Evolutionary conservation across 192 early-diverging fungal species (phyloP).

Genomic region (Coemansia sp.): DNA sequence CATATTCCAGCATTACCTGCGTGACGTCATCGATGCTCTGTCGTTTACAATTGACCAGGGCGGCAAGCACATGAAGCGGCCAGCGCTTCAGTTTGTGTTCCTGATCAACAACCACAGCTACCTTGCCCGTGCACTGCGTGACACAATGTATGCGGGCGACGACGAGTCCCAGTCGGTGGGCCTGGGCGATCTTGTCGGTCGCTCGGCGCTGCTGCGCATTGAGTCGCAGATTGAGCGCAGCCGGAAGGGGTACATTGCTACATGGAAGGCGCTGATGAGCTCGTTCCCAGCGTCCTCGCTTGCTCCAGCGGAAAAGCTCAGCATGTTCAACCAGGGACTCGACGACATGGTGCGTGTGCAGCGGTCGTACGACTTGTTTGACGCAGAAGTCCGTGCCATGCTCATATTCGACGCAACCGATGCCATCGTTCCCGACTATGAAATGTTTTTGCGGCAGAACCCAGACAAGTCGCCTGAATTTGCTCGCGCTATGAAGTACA

Average conservation of each 20-base stretch:
- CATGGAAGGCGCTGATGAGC: slow-evolving; percentile 52
- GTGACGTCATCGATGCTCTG: slow-evolving; percentile 48
- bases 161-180: slow-evolving; percentile 49
- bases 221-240: slow-evolving; percentile 51
- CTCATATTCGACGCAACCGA: slow-evolving; percentile 43
- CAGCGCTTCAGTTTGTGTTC: slow-evolving; percentile 48
- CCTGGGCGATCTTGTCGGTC: slow-evolving; percentile 48
- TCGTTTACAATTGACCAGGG: slow-evolving; percentile 41
- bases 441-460: slow-evolving; percentile 45
- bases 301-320: slow-evolving; percentile 44
- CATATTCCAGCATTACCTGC: slow-evolving; percentile 54
- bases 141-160: slow-evolving; percentile 48
- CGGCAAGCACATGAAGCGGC: slow-evolving; percentile 53
- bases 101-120: slow-evolving; percentile 53
- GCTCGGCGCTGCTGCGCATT: slow-evolving; percentile 38
- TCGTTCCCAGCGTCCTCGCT: slow-evolving; percentile 48
- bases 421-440: slow-evolving; percentile 44
- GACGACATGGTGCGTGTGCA: slow-evolving; percentile 53
- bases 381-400: slow-evolving; percentile 47
- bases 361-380: slow-evolving; percentile 46
- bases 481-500: slow-evolving; percentile 48
- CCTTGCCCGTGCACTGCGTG: slow-evolving; percentile 41
- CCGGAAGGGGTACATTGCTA: slow-evolving; percentile 45
- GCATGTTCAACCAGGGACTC: slow-evolving; percentile 48
- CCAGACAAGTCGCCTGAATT: slow-evolving; percentile 50